Conservation (phyloP, 2,329 filamentous ascomycete species). For the Stachybotrys chlorohalonatus region DNA sequence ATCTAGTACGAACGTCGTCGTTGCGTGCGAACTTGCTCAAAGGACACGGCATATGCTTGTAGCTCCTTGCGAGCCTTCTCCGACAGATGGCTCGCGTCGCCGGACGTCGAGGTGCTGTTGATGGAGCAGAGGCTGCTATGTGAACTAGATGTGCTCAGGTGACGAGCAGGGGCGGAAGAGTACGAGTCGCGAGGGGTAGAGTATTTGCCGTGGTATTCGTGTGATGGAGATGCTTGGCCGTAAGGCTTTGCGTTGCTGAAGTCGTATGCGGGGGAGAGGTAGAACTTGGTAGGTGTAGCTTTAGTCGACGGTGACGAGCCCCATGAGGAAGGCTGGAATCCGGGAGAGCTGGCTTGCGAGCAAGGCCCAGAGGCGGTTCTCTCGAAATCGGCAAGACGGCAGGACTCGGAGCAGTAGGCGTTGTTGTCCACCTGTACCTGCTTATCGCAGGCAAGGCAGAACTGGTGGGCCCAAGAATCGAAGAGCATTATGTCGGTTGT, state of each 20-base stretch:
- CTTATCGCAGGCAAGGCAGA: constrained; percentile 89
- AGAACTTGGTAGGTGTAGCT: constrained; percentile 40
- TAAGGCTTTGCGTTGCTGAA: constrained; percentile 57
- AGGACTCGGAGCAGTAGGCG: constrained; percentile 87
- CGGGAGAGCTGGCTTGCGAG: constrained; percentile 50
- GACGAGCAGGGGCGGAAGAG: constrained; percentile 20
- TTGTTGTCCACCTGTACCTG: constrained; percentile 63
- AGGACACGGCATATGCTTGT: constrained; percentile 76
- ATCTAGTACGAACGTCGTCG: constrained; percentile 47
- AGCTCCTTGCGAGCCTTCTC: constrained; percentile 72
- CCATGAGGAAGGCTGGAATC: constrained; percentile 38
- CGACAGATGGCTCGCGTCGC: constrained; percentile 52
- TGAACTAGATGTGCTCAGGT: constrained; percentile 64
- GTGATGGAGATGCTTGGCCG: constrained; percentile 33
- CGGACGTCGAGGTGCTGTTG: constrained; percentile 49
- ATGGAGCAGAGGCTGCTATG: constrained; percentile 79
- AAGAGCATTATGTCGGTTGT: constrained; percentile 37
- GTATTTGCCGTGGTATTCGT: not conserved
- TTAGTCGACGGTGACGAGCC: constrained; percentile 35
- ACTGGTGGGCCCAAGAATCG: constrained; percentile 75
- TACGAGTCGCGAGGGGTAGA: not conserved
- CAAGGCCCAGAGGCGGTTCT: constrained; percentile 46
- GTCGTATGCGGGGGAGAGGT: constrained; percentile 67
- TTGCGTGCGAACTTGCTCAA: constrained; percentile 67
- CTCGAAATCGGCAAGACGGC: constrained; percentile 81